Conservation (phyloP, 1,284 basidiomycete genomes). For the Laetiporus sulphureus region DNA sequence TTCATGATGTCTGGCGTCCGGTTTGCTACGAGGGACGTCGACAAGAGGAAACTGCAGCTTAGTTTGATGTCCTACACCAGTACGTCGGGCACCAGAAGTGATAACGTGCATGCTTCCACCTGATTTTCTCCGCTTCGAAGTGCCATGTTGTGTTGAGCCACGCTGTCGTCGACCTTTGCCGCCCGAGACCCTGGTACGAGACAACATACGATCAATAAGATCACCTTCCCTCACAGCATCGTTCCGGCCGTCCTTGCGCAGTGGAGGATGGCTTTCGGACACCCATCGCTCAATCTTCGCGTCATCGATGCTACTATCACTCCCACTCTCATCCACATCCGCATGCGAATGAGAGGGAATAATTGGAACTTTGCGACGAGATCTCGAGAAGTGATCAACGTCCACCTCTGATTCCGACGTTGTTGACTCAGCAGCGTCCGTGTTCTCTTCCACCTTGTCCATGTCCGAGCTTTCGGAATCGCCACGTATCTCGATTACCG, state of each 20-base stretch:
- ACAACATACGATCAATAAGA: conserved; percentile 22
- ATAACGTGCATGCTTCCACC: conserved; percentile 8
- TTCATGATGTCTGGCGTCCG: too few species aligned
- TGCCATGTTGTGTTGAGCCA: neutral
- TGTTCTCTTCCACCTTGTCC: conserved; percentile 3
- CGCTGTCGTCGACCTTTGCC: neutral
- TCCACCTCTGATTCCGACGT: too few species aligned
- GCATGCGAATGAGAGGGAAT: too few species aligned
- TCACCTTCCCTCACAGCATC: conserved; percentile 16
- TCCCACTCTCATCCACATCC: neutral
- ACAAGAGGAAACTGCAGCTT: conserved; percentile 12
- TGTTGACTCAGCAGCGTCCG: too few species aligned
- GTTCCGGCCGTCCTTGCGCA: neutral
- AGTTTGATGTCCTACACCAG: conserved; percentile 13
- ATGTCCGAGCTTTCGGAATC: conserved; percentile 23
- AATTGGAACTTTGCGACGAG: too few species aligned
- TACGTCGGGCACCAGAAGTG: conserved; percentile 10
- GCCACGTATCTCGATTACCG: conserved; percentile 17
- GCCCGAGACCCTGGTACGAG: conserved; percentile 13
- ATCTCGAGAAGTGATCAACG: too few species aligned
- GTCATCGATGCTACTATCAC: conserved; percentile 3
- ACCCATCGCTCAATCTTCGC: conserved; percentile 6
- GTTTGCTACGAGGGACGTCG: neutral
- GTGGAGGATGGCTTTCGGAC: conserved; percentile 1
- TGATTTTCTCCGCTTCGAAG: too few species aligned